Conservation (phyloP, 116 monocot species). For the Zostera marina region DNA sequence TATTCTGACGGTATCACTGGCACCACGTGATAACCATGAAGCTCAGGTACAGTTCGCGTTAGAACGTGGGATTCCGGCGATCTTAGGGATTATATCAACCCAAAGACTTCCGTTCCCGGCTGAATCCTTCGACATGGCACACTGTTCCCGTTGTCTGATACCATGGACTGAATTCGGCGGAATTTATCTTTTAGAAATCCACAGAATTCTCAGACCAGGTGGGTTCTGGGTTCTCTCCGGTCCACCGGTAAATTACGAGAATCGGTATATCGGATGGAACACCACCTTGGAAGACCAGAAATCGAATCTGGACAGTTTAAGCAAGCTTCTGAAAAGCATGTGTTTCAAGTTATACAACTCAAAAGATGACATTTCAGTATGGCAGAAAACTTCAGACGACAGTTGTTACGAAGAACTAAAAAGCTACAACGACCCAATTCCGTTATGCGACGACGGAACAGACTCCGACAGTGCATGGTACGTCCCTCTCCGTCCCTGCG, state of each 20-base stretch:
- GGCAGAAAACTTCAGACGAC: slow-evolving; percentile 64
- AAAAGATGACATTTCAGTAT: slow-evolving; percentile 92
- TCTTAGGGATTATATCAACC: slow-evolving; percentile 79
- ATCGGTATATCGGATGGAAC: slow-evolving; percentile 92
- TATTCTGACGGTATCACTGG: slow-evolving; percentile 80
- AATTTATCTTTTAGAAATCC: slow-evolving; percentile 71
- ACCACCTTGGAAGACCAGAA: slow-evolving; percentile 75
- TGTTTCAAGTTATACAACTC: slow-evolving; percentile 84
- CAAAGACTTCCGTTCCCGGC: slow-evolving; percentile 86
- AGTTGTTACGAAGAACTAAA: slow-evolving; percentile 56
- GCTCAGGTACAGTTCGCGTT: slow-evolving; percentile 97
- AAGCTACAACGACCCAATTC: slow-evolving; percentile 22
- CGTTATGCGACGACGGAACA: slow-evolving; percentile 76
- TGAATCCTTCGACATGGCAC: slow-evolving; percentile 82
- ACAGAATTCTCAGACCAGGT: slow-evolving; percentile 77
- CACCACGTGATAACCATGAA: slow-evolving; percentile 93
- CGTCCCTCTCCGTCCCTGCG: slow-evolving; percentile 52
- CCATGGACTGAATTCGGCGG: slow-evolving; percentile 90
- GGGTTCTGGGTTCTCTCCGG: slow-evolving; percentile 93
- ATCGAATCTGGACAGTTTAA: slow-evolving; percentile 57
- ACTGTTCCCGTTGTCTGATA: slow-evolving; percentile 89
- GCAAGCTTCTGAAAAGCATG: slow-evolving; percentile 64
- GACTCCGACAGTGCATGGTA: slow-evolving; percentile 89
- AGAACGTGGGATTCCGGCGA: slow-evolving; percentile 89
- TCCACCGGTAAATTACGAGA: slow-evolving; percentile 78